These are phyloP conservation scores for Striga asiatica DNA, from an alignment of 257 asterid genomes.

Conservation along the genomic window DNA sequence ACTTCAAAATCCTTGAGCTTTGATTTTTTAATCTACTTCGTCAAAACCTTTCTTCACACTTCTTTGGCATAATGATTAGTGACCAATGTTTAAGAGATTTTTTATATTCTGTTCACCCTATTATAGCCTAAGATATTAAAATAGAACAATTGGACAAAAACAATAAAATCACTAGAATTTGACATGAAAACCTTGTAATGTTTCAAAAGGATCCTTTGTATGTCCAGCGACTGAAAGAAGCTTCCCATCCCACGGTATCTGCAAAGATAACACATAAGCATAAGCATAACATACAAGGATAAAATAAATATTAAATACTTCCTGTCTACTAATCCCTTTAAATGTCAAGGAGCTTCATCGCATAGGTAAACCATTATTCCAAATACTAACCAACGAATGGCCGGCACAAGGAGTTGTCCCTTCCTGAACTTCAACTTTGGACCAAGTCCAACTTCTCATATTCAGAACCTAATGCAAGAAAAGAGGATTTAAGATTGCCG, in stretches of 20 bases:
- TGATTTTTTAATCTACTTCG: no score
- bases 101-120: not conserved
- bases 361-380: slow-evolving; percentile 14
- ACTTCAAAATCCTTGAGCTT: not conserved
- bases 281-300: slow-evolving; percentile 16
- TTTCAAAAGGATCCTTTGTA: slow-evolving; percentile 74
- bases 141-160: slow-evolving; percentile 13
- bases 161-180: slow-evolving; percentile 2
- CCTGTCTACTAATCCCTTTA: no score
- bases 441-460: slow-evolving; percentile 88
- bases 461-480: slow-evolving; percentile 48
- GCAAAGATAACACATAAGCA: slow-evolving; percentile 16
- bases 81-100: not conserved
- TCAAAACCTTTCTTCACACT: slow-evolving; percentile 9
- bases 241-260: slow-evolving; percentile 94
- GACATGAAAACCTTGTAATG: slow-evolving; percentile 56
- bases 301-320: slow-evolving; percentile 1
- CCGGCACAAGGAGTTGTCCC: slow-evolving; percentile 72
- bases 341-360: slow-evolving; percentile 5
- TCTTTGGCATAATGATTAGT: slow-evolving; percentile 12
- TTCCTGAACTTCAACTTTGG: slow-evolving; percentile 58
- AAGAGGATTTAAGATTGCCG: slow-evolving; percentile 6
- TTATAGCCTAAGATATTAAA: not conserved
- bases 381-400: slow-evolving; percentile 76
- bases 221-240: slow-evolving; percentile 94